Conservation (phyloP, 306 rosid species). For the Prinsepia uniflora region DNA sequence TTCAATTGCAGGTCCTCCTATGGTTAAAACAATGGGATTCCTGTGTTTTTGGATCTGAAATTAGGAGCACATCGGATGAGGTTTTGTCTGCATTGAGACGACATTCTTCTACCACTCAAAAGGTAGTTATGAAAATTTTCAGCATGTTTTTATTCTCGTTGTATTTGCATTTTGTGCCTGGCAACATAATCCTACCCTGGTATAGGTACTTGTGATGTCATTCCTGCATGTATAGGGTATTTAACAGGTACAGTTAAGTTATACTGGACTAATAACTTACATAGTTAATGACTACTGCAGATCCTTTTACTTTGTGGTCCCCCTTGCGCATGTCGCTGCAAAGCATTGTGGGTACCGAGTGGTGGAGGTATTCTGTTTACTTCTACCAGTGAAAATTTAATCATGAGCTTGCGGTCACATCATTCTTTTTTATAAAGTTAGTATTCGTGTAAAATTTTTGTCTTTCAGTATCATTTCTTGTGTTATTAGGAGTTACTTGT, state of each 20-base stretch:
- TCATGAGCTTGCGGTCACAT: constrained; percentile 7
- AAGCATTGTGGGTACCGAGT: constrained; percentile 91
- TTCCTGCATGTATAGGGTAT: background rate
- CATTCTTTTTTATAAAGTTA: background rate
- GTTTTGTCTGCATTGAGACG: constrained; percentile 82
- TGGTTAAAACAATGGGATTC: constrained; percentile 98
- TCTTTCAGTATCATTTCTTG: constrained; percentile 20
- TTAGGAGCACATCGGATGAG: constrained; percentile 77
- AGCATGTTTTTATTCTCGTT: background rate
- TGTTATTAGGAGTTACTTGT: constrained; percentile 6
- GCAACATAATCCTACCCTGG: background rate
- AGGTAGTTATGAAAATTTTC: constrained; percentile 40
- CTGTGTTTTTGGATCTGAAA: constrained; percentile 78
- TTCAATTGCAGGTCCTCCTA: constrained; percentile 62
- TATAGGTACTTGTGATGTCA: background rate
- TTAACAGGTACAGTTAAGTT: background rate
- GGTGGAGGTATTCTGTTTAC: constrained; percentile 61
- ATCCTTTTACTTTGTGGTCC: constrained; percentile 89
- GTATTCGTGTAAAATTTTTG: background rate
- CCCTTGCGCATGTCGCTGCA: constrained; percentile 94
- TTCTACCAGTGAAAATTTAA: constrained; percentile 13
- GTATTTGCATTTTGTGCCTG: background rate
- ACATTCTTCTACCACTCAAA: constrained; percentile 71
- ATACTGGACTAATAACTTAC: background rate
- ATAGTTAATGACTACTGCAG: constrained; percentile 41